A percentile compares a stretch with the other conserved stretches of the same genome.
phyloP scores from a whole-genome alignment of 176 grass and related monocot species.

The Ensete glaucum region DNA sequence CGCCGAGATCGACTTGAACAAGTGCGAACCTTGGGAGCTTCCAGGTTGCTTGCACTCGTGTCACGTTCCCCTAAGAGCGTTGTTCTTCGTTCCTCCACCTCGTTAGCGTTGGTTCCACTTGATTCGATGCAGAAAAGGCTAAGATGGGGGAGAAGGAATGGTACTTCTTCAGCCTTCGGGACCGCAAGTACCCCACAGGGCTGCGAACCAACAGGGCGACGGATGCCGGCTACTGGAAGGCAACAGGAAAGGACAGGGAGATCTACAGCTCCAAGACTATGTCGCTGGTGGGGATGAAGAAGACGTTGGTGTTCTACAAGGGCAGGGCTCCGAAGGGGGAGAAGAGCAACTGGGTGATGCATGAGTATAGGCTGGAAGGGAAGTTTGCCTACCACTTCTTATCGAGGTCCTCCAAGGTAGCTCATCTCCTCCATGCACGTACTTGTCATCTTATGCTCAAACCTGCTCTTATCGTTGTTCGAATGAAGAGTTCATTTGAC shows the following conservation, averaged over 20 bases:
- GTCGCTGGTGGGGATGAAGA: slow-evolving; percentile 87
- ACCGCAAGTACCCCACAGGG: slow-evolving; percentile 95
- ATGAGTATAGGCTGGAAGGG: slow-evolving; percentile 82
- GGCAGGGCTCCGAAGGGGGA: slow-evolving; percentile 75
- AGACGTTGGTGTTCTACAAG: slow-evolving; percentile 92
- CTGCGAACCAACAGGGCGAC: slow-evolving; percentile 91
- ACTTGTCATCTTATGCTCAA: slow-evolving; percentile 25
- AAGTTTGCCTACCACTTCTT: slow-evolving; percentile 57
- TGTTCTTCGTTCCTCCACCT: background rate
- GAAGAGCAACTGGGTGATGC: slow-evolving; percentile 97
- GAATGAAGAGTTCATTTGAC: too few relatives aligned
- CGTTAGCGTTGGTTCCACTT: background rate
- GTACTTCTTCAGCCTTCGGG: slow-evolving; percentile 97
- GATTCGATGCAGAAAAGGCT: slow-evolving; percentile 38
- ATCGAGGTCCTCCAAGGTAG: slow-evolving; percentile 50
- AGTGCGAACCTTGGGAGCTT: slow-evolving; percentile 90
- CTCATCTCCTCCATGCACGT: background rate
- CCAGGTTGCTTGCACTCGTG: slow-evolving; percentile 24
- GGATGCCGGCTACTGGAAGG: slow-evolving; percentile 86
- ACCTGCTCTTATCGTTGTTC: background rate
- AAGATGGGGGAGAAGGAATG: slow-evolving; percentile 87
- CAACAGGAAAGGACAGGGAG: slow-evolving; percentile 97
- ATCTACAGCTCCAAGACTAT: slow-evolving; percentile 41
- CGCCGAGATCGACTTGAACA: slow-evolving; percentile 84
- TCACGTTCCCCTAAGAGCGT: background rate